Percentiles rank a stretch among this genome's conserved stretches.
phyloP scores from a whole-genome alignment of 768 basidiomycete species.

The Rhodotorula kratochvilovae region DNA sequence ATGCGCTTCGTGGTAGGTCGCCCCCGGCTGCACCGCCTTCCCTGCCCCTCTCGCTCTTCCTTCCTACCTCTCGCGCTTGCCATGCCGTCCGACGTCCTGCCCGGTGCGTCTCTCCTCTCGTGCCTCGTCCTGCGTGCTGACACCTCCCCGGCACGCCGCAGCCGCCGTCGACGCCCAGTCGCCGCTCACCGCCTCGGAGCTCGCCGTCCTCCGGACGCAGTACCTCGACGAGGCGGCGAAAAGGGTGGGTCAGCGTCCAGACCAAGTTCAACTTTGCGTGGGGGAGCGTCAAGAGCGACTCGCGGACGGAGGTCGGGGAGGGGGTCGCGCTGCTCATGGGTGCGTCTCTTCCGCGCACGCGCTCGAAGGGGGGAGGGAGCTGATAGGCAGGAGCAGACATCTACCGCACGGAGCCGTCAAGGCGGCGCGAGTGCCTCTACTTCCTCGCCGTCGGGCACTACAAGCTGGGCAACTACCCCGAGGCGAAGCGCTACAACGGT shows the following conservation, averaged over 20 bases:
- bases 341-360: constrained; percentile 46
- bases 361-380: background rate
- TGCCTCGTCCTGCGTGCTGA: too few relatives aligned
- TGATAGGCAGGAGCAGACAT: constrained; percentile 59
- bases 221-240: constrained; percentile 60
- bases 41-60: background rate
- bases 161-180: constrained; percentile 37
- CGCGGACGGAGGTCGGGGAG: constrained; percentile 78
- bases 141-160: background rate
- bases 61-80: background rate
- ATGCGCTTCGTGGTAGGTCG: too few relatives aligned
- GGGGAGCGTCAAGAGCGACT: constrained; percentile 86
- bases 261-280: constrained; percentile 95
- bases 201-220: constrained; percentile 31
- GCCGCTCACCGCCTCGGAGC: constrained; percentile 26
- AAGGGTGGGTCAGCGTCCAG: constrained; percentile 82
- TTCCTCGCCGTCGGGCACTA: constrained; percentile 94
- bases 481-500: constrained; percentile 92
- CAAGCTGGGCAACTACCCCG: constrained; percentile 91
- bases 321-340: constrained; percentile 90
- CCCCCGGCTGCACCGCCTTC: background rate
- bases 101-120: constrained; percentile 2
- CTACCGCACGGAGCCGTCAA: constrained; percentile 76
- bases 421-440: constrained; percentile 90
- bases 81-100: constrained; percentile 33